Evolutionary conservation across 257 asterid species (phyloP).

Genomic region (Solanum gandarillasii): DNA sequence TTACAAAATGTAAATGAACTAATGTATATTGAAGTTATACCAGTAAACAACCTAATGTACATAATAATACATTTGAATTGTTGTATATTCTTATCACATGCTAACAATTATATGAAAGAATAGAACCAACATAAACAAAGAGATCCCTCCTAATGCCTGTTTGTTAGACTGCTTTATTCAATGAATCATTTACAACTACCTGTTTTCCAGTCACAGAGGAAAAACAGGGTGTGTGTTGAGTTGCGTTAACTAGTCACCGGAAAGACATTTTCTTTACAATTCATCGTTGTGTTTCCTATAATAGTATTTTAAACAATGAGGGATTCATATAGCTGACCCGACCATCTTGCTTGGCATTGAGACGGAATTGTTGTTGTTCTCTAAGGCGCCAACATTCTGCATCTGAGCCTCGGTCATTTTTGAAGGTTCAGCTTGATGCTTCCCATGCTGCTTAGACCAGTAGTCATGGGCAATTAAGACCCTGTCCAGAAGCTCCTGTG

Average conservation of each 20-base stretch:
- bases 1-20: not conserved
- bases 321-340: not conserved
- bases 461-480: slow-evolving; percentile 59
- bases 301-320: slow-evolving; percentile 18
- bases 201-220: slow-evolving; percentile 12
- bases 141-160: not conserved
- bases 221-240: slow-evolving; percentile 13
- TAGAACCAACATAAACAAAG: slow-evolving; percentile 1
- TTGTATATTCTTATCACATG: not conserved
- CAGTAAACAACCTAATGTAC: not conserved
- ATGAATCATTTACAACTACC: slow-evolving; percentile 27
- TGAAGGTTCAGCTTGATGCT: slow-evolving; percentile 26
- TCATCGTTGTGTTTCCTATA: slow-evolving; percentile 18
- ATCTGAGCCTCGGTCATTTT: slow-evolving; percentile 7
- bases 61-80: not conserved
- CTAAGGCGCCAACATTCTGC: slow-evolving; percentile 18
- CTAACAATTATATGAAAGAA: slow-evolving; percentile 2
- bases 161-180: slow-evolving; percentile 1
- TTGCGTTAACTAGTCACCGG: not conserved
- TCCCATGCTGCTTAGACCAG: slow-evolving; percentile 64
- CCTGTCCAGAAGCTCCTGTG: slow-evolving; percentile 77
- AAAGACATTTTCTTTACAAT: slow-evolving; percentile 25
- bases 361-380: not conserved
- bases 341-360: not conserved
- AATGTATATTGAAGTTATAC: not conserved